Evolutionary conservation across 306 rosid species (phyloP).

Genomic region (Dicorynia guianensis): DNA sequence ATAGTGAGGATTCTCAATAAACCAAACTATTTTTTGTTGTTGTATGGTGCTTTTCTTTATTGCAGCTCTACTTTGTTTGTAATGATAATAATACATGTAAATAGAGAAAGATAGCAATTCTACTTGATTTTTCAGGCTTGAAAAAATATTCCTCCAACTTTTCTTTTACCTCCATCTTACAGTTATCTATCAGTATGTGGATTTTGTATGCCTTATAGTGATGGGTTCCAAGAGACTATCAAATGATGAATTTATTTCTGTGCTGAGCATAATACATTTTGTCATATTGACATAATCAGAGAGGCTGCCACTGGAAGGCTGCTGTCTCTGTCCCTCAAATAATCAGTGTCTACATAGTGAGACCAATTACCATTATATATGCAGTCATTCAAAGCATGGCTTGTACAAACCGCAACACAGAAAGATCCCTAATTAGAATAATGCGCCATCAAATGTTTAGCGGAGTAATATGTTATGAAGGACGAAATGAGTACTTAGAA

Average conservation of each 20-base stretch:
- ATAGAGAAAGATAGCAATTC: neutral
- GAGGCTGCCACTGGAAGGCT: neutral
- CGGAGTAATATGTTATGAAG: neutral
- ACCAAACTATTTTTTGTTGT: slow-evolving; percentile 10
- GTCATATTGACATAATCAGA: neutral
- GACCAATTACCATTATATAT: no score
- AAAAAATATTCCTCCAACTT: slow-evolving; percentile 18
- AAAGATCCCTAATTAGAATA: neutral
- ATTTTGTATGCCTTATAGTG: neutral
- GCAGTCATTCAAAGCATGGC: neutral
- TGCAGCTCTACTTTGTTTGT: slow-evolving; percentile 18
- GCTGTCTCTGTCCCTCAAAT: neutral
- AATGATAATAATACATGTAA: slow-evolving; percentile 2
- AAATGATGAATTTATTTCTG: neutral
- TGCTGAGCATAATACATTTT: slow-evolving; percentile 2
- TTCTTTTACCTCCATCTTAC: neutral
- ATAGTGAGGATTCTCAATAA: neutral
- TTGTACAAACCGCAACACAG: no score
- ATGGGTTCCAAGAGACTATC: neutral
- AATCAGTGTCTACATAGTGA: no score
- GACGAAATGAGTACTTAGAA: neutral
- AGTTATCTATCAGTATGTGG: no score
- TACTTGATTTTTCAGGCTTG: slow-evolving; percentile 1
- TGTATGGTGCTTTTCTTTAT: neutral
- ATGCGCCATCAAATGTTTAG: neutral